phyloP scores from a whole-genome alignment of 108 stramenopile species.

The Cyclostephanos tholiformis region DNA sequence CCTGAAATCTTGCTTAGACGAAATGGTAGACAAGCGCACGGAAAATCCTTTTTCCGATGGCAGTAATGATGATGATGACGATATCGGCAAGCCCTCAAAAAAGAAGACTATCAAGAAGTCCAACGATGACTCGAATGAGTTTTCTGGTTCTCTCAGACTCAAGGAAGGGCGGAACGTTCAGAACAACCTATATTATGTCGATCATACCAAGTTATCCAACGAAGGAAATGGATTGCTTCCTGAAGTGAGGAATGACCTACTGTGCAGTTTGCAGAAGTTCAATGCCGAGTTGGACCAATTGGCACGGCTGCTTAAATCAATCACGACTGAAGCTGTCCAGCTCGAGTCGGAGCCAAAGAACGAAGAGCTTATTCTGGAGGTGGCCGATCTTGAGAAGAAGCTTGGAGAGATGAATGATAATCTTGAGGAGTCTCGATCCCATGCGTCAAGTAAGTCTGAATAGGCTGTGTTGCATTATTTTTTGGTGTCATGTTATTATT shows the following conservation, averaged over 20 bases:
- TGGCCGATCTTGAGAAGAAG: slow-evolving; percentile 51
- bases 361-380: slow-evolving; percentile 48
- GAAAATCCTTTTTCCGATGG: slow-evolving; percentile 54
- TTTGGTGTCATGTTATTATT: background rate
- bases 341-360: slow-evolving; percentile 79
- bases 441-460: slow-evolving; percentile 32
- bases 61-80: slow-evolving; percentile 65
- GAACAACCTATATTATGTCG: slow-evolving; percentile 73
- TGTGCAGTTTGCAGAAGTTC: slow-evolving; percentile 42
- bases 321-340: slow-evolving; percentile 39
- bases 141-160: slow-evolving; percentile 58
- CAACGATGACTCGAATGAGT: slow-evolving; percentile 43
- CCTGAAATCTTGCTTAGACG: slow-evolving; percentile 63
- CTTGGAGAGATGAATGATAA: slow-evolving; percentile 41
- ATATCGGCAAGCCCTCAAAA: slow-evolving; percentile 19
- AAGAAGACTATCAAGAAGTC: slow-evolving; percentile 34
- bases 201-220: slow-evolving; percentile 65
- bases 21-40: slow-evolving; percentile 60
- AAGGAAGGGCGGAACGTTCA: slow-evolving; percentile 68
- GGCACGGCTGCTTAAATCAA: slow-evolving; percentile 29
- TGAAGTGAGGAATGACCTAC: slow-evolving; percentile 60
- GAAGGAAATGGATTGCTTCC: slow-evolving; percentile 60
- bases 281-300: slow-evolving; percentile 47
- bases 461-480: background rate
- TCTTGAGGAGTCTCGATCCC: slow-evolving; percentile 54